Base-by-base conservation (phyloP, 352 stramenopile genomes). In the Pythium apleroticum region DNA sequence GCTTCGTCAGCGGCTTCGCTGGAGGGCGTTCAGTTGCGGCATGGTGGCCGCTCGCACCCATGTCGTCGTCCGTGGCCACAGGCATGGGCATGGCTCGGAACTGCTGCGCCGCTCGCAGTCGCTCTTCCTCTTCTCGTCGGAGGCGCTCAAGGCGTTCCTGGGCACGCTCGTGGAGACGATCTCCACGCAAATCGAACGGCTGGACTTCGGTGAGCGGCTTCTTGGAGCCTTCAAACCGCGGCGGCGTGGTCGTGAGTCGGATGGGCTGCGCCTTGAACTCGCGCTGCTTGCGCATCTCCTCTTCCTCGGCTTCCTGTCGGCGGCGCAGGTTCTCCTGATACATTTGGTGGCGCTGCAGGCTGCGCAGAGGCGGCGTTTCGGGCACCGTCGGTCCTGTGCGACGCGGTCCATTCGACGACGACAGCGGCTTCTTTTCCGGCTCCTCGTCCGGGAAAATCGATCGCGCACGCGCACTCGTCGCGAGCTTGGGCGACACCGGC, bases 201-300 rank as follows among this genome's bases (percentile, higher is more conserved):
- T 83, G 71, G 12, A 89, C 70, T 43, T 91, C 82, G 1, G 84
- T 93, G 17, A 89, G 69, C 27, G 82, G 84, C 55, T 87, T 87
- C n/a, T 72, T 81, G 0, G 84, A 91, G 20, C 84, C 82, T 66
- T 89, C 76, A 58, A 91, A 91, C 37, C 60, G 77, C 15, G 70
- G 72, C 30, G 82, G 84, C 8, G 72, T 85, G 12, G 80, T 78
- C 1, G 74, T 75, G 28, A 90, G 41, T 33, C 77, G 79, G 49
- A 93, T 88, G 0, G 84, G 84, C n/a, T 91, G 81, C 9, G 84
- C 84, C 74, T 75, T 75, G 46, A 93, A 93, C 52, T 87, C 74
- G 6, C 70, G 81, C 57, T 87, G 79, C 12, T 76, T 80, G 19
- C 77, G 71, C 41, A 68, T 71, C 28, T 89, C 70, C 39, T 87